Conservation (phyloP, 306 rosid species). For the Fragaria iinumae region DNA sequence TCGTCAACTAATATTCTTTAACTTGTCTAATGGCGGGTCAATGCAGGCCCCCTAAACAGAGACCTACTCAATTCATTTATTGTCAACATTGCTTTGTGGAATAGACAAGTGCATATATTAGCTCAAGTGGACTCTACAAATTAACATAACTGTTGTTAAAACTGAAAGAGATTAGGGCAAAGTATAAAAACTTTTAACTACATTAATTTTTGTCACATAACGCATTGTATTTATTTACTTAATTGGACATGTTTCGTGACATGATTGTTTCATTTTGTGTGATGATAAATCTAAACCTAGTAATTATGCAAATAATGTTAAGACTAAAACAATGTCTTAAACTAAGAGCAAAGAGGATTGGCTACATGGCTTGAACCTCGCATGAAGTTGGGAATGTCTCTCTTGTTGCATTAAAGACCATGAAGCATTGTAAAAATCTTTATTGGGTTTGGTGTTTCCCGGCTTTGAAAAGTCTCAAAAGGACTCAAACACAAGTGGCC, state of each 20-base stretch:
- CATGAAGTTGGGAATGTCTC: background rate
- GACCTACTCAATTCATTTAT: background rate
- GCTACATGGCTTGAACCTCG: background rate
- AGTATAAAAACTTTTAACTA: no score
- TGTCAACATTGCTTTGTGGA: background rate
- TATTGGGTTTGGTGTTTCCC: background rate
- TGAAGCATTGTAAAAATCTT: background rate
- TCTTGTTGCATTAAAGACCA: background rate
- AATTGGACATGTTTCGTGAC: no score
- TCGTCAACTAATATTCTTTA: background rate
- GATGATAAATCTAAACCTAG: no score
- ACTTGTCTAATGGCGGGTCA: background rate
- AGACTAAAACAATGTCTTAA: background rate
- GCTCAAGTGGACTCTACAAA: background rate
- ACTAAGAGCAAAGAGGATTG: background rate
- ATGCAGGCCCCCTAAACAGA: background rate
- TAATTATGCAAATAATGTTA: no score
- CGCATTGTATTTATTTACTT: no score
- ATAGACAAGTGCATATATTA: background rate
- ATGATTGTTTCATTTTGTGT: no score
- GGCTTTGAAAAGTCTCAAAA: background rate
- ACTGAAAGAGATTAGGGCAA: no score
- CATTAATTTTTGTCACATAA: no score
- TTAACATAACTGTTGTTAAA: no score
- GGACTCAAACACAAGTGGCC: constrained; percentile 1